Evolutionary conservation across 495 filamentous ascomycete species (phyloP).

Genomic region (Talaromyces stipitatus): DNA sequence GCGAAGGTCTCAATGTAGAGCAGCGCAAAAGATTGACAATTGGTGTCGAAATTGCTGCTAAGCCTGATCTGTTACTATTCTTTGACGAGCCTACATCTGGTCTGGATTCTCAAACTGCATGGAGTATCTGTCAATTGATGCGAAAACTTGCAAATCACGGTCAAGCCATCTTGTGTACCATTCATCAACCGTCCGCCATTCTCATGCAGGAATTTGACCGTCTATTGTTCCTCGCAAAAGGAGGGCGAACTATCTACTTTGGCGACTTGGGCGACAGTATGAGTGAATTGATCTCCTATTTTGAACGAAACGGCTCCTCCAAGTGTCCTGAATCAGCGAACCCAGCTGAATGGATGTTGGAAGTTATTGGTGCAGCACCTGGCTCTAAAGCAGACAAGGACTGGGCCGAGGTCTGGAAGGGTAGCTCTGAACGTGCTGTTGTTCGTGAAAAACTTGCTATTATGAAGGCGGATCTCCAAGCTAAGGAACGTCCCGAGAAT

Average conservation of each 20-base stretch:
- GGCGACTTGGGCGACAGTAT: constrained; percentile 76
- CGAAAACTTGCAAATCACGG: constrained; percentile 76
- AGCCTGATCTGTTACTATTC: constrained; percentile 82
- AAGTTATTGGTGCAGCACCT: constrained; percentile 82
- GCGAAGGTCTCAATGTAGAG: constrained; percentile 76
- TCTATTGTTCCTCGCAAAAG: constrained; percentile 71
- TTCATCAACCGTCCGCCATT: constrained; percentile 86
- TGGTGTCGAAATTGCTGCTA: constrained; percentile 85
- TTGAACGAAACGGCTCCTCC: constrained; percentile 64
- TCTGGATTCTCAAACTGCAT: constrained; percentile 78
- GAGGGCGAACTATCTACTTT: constrained; percentile 80
- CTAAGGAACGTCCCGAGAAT: constrained; percentile 23
- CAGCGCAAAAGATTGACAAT: constrained; percentile 86
- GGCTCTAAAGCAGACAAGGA: constrained; percentile 65
- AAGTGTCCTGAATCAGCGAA: constrained; percentile 66
- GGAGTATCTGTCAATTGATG: constrained; percentile 72
- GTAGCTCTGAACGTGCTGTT: constrained; percentile 58
- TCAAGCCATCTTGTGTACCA: constrained; percentile 84
- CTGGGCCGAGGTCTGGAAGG: constrained; percentile 72
- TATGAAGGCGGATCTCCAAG: constrained; percentile 53
- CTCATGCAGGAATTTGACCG: constrained; percentile 89
- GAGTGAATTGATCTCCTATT: constrained; percentile 61
- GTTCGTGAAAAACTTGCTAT: constrained; percentile 63
- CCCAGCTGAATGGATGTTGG: constrained; percentile 91
- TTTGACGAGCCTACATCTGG: constrained; percentile 92